Evolutionary conservation across 2,329 filamentous ascomycete genomes (phyloP).

Genomic region (Aspergillus floridensis): DNA sequence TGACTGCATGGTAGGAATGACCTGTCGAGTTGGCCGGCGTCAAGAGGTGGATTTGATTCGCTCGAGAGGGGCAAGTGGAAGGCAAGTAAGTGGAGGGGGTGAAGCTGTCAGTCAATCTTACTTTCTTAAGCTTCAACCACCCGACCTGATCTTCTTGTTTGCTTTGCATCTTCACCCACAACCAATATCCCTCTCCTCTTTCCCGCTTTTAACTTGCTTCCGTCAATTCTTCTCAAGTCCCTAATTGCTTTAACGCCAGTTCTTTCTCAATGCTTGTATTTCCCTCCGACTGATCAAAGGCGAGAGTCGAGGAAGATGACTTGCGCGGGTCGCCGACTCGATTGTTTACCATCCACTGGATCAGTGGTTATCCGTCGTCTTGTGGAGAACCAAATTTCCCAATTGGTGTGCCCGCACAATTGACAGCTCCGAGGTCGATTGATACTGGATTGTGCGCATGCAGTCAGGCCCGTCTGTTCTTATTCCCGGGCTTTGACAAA

Average conservation of each 20-base stretch:
- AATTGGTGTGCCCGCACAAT: too few relatives aligned
- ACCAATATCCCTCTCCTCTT: neutral
- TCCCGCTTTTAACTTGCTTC: neutral
- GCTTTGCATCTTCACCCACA: neutral
- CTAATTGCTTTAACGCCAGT: neutral
- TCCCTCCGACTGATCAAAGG: neutral
- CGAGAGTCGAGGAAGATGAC: neutral
- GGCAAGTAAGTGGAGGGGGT: too few relatives aligned
- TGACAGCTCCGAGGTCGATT: neutral
- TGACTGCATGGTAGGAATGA: neutral
- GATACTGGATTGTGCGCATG: neutral
- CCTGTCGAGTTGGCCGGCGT: neutral
- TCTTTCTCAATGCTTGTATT: neutral
- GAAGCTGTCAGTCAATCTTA: neutral
- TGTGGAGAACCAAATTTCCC: too few relatives aligned
- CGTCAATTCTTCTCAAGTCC: neutral
- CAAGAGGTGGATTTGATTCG: neutral
- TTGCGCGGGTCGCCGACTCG: neutral
- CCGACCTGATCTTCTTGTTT: neutral
- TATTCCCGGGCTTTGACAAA: neutral
- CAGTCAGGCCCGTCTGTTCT: neutral
- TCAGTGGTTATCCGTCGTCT: too few relatives aligned
- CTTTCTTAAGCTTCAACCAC: neutral
- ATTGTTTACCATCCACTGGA: neutral
- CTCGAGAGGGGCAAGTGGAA: neutral